These are phyloP conservation scores for Gastrodia elata DNA, from an alignment of 106 monocot genomes.

Conservation along the genomic window DNA sequence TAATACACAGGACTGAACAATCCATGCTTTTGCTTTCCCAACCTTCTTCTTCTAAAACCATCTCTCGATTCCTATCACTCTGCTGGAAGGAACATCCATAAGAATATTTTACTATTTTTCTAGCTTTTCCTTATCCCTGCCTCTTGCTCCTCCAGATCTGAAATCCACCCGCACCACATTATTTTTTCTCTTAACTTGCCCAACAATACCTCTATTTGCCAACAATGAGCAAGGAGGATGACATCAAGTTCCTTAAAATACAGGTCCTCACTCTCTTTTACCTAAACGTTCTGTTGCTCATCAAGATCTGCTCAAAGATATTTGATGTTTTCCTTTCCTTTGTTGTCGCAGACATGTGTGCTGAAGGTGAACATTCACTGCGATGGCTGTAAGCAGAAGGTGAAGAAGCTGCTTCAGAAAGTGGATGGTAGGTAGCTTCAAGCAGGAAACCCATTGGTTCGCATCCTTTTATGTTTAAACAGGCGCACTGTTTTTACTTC, in stretches of 20 bases:
- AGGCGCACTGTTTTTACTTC: not conserved
- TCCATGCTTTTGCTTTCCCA: conserved; percentile 6
- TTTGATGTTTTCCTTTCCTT: not conserved
- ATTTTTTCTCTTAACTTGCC: not conserved
- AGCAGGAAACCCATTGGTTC: not conserved
- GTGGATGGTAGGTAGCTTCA: conserved; percentile 33
- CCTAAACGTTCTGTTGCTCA: not conserved
- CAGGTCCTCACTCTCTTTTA: conserved; percentile 25
- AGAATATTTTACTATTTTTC: not conserved
- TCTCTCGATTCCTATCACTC: conserved; percentile 1
- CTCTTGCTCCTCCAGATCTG: not conserved
- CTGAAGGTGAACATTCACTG: conserved; percentile 75
- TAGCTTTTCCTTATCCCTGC: not conserved
- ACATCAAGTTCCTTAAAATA: conserved; percentile 51
- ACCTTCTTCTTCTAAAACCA: not conserved
- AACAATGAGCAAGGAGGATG: conserved; percentile 52
- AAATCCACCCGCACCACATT: not conserved
- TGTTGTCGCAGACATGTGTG: conserved; percentile 38
- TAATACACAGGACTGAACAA: not conserved
- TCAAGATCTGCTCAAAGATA: not conserved
- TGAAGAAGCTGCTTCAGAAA: conserved; percentile 65
- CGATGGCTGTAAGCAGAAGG: conserved; percentile 76
- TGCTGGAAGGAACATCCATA: not conserved
- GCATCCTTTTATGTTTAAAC: not conserved
- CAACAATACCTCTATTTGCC: not conserved